Conservation (phyloP, 148 eudicot genomes). For the Polygonum aviculare region DNA sequence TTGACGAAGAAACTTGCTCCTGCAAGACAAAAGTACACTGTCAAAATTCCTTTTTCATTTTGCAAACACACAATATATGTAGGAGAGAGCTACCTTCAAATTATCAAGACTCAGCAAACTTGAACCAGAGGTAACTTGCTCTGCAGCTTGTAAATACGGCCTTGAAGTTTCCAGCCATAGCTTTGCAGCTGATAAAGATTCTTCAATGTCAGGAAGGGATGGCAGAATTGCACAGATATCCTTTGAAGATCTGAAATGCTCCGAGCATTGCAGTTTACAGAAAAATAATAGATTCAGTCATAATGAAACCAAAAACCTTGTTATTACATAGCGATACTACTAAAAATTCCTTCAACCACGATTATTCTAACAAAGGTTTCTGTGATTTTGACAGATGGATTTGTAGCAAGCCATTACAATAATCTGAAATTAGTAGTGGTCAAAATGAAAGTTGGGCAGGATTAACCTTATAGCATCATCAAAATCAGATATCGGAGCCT, state of each 20-base stretch:
- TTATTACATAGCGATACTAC: neutral
- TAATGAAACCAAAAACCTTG: neutral
- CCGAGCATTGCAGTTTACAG: neutral
- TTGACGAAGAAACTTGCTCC: conserved; percentile 59
- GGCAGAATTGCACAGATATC: conserved; percentile 58
- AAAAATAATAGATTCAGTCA: neutral
- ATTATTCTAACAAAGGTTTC: neutral
- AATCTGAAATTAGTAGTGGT: neutral
- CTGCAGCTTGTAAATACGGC: conserved; percentile 40
- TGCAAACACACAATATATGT: conserved; percentile 1
- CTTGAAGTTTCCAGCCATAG: conserved; percentile 59
- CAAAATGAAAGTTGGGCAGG: neutral
- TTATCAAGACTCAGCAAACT: conserved; percentile 38
- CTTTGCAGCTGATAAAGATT: conserved; percentile 54
- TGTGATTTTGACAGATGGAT: neutral
- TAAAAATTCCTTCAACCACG: neutral
- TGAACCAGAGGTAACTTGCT: conserved; percentile 23
- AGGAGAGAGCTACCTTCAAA: conserved; percentile 41
- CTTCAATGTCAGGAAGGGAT: conserved; percentile 49
- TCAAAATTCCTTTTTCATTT: conserved; percentile 1
- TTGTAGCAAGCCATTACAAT: neutral
- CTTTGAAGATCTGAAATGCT: conserved; percentile 54
- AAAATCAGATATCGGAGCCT: conserved; percentile 47
- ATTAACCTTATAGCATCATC: conserved; percentile 64
- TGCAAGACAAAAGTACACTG: conserved; percentile 27